Evolutionary conservation across 306 rosid species (phyloP), one percentile per base, ranked within the genome.

Genomic region (Nissolia schottii): DNA sequence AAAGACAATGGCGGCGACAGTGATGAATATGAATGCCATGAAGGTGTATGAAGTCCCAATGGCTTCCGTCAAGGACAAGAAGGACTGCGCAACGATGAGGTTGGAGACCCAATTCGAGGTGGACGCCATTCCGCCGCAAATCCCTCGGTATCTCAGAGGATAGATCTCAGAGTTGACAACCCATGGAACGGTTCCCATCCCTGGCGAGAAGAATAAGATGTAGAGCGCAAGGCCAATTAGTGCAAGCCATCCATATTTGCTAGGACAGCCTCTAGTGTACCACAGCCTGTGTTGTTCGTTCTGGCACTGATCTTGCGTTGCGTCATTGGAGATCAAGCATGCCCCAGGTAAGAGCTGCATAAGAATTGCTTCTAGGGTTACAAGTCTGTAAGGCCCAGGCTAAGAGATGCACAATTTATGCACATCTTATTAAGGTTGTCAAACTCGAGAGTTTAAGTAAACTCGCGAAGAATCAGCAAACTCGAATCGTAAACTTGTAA

Each of bases 121-220:
- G 1, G 94, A 88, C 4, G 94, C 94, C n/a, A 85, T 82, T 45
- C 94, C 93, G 19, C 93, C 90, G 66, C 90, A 86, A 2, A 84
- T 31, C 1, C 90, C 90, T 61, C 90, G 67, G 32, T 77, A 86
- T 41, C 94, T 67, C 1, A 86, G 28, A 8, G 94, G 94, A 12
- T 88, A 88, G 0, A 88, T 88, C 80, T 88, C 91, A 5, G 95
- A 86, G 56, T 89, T 89, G 0, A 89, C 87, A 34, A 86, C 89
- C 95, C 95, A 89, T 13, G 95, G 91, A 25, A 80, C 83, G 1
- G 89, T 82, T 40, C 91, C 95, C 95, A 84, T 89, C 1, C 95
- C 91, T 12, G 89, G 91, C 3, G 95, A 82, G 84, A 86, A 89
- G 74, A 74, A 84, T 22, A 86, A 27, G 43, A 84, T 88, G 83